Conservation (phyloP, 2,329 filamentous ascomycete genomes). For the Arthrobotrys musiformis region DNA sequence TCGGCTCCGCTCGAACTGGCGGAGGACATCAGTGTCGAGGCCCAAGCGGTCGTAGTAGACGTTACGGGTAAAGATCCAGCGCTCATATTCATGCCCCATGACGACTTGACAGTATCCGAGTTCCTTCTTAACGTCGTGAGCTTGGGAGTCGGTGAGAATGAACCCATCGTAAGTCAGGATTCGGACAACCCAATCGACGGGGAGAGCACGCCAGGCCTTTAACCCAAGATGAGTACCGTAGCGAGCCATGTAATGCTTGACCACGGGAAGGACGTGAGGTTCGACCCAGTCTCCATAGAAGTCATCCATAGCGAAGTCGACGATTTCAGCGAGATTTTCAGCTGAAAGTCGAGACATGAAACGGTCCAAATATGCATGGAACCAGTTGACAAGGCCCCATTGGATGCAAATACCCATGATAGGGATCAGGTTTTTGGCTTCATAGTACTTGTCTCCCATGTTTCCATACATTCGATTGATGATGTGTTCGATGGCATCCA, state of each 20-base stretch:
- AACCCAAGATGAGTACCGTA: conserved; percentile 30
- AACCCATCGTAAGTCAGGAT: conserved; percentile 36
- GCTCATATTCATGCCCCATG: conserved; percentile 43
- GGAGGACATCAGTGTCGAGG: not conserved
- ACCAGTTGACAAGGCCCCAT: conserved; percentile 36
- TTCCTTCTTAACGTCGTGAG: conserved; percentile 25
- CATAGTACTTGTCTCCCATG: conserved; percentile 41
- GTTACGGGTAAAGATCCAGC: conserved; percentile 31
- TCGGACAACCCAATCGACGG: conserved; percentile 27
- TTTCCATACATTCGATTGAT: conserved; percentile 52
- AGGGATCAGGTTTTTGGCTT: conserved; percentile 39
- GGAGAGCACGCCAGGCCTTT: conserved; percentile 32
- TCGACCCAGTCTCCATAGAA: conserved; percentile 29
- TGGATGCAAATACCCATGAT: conserved; percentile 39
- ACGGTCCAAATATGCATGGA: conserved; percentile 39
- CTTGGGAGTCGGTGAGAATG: conserved; percentile 14
- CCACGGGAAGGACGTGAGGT: conserved; percentile 24
- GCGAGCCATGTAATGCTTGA: conserved; percentile 46
- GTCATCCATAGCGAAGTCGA: conserved; percentile 18
- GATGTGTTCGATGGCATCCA: conserved; percentile 41
- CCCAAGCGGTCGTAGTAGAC: conserved; percentile 46
- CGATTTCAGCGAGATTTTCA: conserved; percentile 4
- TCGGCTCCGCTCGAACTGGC: not conserved
- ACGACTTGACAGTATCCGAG: conserved; percentile 27
- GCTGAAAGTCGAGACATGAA: conserved; percentile 23